Base-by-base conservation (phyloP, 257 asterid species). In the Plectranthus barbatus region DNA sequence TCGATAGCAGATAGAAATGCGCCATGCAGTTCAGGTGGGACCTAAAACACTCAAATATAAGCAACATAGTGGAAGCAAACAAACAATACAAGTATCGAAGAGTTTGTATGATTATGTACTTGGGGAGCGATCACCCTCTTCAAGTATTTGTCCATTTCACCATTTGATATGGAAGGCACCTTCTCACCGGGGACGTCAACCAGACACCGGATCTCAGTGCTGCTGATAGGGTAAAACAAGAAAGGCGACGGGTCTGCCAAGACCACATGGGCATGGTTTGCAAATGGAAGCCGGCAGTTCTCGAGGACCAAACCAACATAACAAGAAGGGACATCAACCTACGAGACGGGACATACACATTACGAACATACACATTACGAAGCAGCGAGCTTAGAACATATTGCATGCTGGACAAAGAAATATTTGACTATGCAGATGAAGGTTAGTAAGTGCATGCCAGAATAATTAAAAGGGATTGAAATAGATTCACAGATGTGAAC, bases 161-260 rank as follows among this genome's bases (percentile, higher is more conserved):
- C 84, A 9, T 62, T 79, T 7, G 79, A 76, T 61, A 79, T 59
- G 29, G 81, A 72, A 55, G 84, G 84, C 50, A 79, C 84, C 63
- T 72, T 79, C 68, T 79, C 79, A 66, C 84, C 81, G 9, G 84
- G 84, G 53, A 79, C 79, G 20, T 79, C 84, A 13, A 79, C 84
- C 44, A 79, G 68, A 18, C 84, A 79, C 19, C 81, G 84, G n/a
- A 79, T 24, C 76, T 79, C 84, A 1, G 63, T 73, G 72, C 81
- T 67, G 66, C 84, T 79, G 33, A 79, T 76, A 34, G 77, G 81
- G 55, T 79, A 79, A 60, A 76, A 79, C 71, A 79, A 73, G 76
- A 79, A 73, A 18, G 84, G 81, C 3, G 81, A 73, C 24, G 84
- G 84, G 53, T 79, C 84, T 0, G 74, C 84, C 66, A 79, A 67